phyloP scores from a whole-genome alignment of 2,329 filamentous ascomycete species.

The Drechslerella coelobrocha region DNA sequence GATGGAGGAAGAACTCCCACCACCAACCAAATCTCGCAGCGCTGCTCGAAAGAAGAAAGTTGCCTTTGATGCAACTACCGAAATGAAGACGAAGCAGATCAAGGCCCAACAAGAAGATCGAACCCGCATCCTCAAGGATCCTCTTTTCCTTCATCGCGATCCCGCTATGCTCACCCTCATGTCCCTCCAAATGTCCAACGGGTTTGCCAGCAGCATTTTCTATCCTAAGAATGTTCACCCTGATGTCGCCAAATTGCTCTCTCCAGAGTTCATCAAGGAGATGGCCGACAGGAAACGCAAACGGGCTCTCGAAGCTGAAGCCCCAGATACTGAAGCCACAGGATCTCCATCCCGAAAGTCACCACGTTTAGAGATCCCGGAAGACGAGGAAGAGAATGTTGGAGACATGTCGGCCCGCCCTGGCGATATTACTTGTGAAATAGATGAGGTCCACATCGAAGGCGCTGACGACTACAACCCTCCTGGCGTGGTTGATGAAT shows the following conservation, averaged over 20 bases:
- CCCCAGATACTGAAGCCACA: slow-evolving; percentile 36
- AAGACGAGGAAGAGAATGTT: slow-evolving; percentile 70
- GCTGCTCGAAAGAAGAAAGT: slow-evolving; percentile 79
- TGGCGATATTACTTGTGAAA: slow-evolving; percentile 63
- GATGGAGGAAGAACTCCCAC: slow-evolving; percentile 59
- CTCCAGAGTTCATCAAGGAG: slow-evolving; percentile 77
- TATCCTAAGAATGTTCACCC: slow-evolving; percentile 61
- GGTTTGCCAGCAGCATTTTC: slow-evolving; percentile 70
- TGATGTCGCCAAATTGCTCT: slow-evolving; percentile 90
- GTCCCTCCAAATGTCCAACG: slow-evolving; percentile 88
- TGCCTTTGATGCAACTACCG: slow-evolving; percentile 79
- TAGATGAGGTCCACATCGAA: slow-evolving; percentile 58
- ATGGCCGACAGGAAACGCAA: slow-evolving; percentile 89
- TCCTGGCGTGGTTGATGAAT: slow-evolving; percentile 29
- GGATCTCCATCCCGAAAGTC: slow-evolving; percentile 66
- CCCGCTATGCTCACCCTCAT: slow-evolving; percentile 84
- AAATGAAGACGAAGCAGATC: slow-evolving; percentile 66
- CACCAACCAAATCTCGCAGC: slow-evolving; percentile 70
- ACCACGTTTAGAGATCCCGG: slow-evolving; percentile 69
- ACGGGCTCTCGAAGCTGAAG: slow-evolving; percentile 60
- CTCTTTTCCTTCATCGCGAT: slow-evolving; percentile 84
- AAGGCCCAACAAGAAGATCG: slow-evolving; percentile 85
- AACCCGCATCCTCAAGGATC: slow-evolving; percentile 81
- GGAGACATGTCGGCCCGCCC: slow-evolving; percentile 60
- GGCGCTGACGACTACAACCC: slow-evolving; percentile 59